Evolutionary conservation across 306 rosid genomes (phyloP).

Genomic region (Rosa chinensis): DNA sequence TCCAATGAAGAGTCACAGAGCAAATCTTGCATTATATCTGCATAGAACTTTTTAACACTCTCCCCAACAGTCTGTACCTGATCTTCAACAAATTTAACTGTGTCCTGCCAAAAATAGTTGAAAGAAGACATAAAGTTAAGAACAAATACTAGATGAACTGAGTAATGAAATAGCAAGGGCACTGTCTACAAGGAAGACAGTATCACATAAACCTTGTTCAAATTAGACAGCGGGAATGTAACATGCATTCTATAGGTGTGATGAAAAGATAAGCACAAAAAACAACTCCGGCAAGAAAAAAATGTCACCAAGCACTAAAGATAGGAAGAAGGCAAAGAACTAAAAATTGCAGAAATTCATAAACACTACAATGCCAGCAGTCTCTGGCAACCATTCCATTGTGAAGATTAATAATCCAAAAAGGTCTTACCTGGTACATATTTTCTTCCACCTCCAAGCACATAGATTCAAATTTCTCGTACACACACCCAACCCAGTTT

Average conservation of each 20-base stretch:
- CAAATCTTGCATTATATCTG: conserved; percentile 71
- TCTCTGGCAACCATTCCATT: background rate
- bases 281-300: conserved; percentile 7
- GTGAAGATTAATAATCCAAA: conserved; percentile 14
- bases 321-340: background rate
- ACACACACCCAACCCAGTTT: conserved; percentile 70
- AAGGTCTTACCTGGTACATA: conserved; percentile 59
- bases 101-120: conserved; percentile 54
- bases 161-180: conserved; percentile 5
- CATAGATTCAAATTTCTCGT: conserved; percentile 74
- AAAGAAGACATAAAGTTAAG: conserved; percentile 5
- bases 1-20: conserved; percentile 43
- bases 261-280: conserved; percentile 8
- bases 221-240: conserved; percentile 5
- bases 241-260: background rate
- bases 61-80: conserved; percentile 79
- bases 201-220: conserved; percentile 12
- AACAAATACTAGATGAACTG: conserved; percentile 5
- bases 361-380: background rate
- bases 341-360: background rate
- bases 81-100: conserved; percentile 68
- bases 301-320: conserved; percentile 6
- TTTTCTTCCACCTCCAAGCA: conserved; percentile 79
- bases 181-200: conserved; percentile 2
- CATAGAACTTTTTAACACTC: conserved; percentile 66